Evolutionary conservation across 495 filamentous ascomycete species (phyloP).

Genomic region (Rhizodiscina lignyota): DNA sequence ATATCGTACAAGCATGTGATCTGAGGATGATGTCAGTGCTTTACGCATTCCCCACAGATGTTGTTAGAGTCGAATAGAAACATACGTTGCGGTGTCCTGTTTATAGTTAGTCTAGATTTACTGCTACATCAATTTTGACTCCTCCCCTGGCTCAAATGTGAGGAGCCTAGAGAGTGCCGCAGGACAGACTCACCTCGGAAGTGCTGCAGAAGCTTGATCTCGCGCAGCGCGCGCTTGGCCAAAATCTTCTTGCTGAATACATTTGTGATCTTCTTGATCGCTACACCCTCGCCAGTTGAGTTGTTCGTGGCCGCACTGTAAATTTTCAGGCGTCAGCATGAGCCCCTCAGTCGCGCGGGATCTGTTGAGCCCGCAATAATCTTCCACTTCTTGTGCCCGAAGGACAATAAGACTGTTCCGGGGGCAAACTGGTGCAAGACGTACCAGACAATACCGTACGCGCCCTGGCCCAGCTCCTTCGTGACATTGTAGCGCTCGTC

Average conservation of each 20-base stretch:
- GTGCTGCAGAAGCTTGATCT: conserved; percentile 97
- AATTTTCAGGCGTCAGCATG: too few species aligned
- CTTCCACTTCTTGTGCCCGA: too few species aligned
- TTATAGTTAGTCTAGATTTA: conserved; percentile 7
- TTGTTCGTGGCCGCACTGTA: conserved; percentile 72
- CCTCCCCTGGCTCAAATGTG: too few species aligned
- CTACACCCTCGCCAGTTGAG: conserved; percentile 85
- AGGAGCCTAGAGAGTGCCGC: neutral
- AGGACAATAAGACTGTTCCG: too few species aligned
- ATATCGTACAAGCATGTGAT: conserved; percentile 99
- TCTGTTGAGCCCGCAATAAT: too few species aligned
- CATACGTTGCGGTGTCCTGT: conserved; percentile 49
- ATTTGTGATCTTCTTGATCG: conserved; percentile 99
- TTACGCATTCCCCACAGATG: too few species aligned
- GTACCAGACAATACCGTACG: conserved; percentile 97
- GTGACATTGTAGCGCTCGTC: conserved; percentile 97
- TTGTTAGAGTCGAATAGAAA: neutral
- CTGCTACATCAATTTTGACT: too few species aligned
- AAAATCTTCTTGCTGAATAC: conserved; percentile 99
- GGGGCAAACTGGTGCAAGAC: too few species aligned
- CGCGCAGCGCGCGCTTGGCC: conserved; percentile 89
- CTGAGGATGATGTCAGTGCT: conserved; percentile 31
- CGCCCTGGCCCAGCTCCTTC: conserved; percentile 94
- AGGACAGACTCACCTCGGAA: conserved; percentile 48
- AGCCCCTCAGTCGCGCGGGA: too few species aligned